phyloP scores from a whole-genome alignment of 2,329 filamentous ascomycete genomes.

The Orbilia brochopaga region DNA sequence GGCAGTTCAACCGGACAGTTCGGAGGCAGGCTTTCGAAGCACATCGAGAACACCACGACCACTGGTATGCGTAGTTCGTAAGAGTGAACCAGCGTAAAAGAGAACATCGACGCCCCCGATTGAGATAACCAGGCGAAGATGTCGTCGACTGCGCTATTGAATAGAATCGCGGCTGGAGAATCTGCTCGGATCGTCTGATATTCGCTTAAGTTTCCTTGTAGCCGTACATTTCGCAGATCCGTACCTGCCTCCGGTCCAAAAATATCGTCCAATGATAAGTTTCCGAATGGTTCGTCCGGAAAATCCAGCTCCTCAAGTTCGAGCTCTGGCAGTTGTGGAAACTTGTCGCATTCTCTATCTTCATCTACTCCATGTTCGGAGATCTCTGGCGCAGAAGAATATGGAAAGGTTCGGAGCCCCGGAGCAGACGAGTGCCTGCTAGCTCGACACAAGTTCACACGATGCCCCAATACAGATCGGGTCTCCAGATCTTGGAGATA shows the following conservation, averaged over 20 bases:
- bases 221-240: neutral
- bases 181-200: neutral
- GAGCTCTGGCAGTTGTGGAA: neutral
- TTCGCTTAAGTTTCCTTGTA: neutral
- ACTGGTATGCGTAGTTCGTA: neutral
- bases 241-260: neutral
- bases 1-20: neutral
- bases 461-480: neutral
- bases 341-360: neutral
- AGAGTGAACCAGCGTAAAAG: neutral
- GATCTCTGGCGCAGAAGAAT: neutral
- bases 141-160: neutral
- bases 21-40: neutral
- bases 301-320: neutral
- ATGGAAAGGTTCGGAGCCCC: neutral
- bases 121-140: neutral
- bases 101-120: neutral
- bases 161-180: neutral
- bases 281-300: neutral
- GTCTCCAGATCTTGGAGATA: neutral
- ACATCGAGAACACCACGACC: neutral
- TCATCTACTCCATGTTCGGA: neutral
- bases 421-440: neutral
- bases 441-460: neutral
- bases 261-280: neutral